A percentile compares a stretch with the other conserved stretches of the same genome.
Evolutionary conservation across 192 early-diverging fungal species (phyloP).

Genomic region (Linnemannia schmuckeri): DNA sequence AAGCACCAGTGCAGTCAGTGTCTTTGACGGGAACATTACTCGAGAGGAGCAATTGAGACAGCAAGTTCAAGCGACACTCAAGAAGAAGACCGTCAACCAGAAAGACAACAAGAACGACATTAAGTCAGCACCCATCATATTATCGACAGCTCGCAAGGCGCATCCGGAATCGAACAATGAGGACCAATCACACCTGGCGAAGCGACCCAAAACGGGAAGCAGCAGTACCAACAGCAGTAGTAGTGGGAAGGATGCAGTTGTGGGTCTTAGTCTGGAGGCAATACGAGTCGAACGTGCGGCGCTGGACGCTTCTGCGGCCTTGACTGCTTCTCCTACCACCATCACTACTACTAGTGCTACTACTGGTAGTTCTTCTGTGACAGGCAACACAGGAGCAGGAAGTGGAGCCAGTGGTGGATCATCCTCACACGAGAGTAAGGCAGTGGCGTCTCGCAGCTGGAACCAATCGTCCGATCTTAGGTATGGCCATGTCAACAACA

Average conservation of each 20-base stretch:
- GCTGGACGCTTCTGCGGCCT: neutral
- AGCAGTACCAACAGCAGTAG: no score
- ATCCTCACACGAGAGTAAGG: neutral
- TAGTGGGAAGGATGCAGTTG: neutral
- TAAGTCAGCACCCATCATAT: conserved; percentile 6
- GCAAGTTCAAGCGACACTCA: neutral
- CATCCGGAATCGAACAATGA: neutral
- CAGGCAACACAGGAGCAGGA: neutral
- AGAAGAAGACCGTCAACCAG: neutral
- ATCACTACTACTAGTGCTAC: no score
- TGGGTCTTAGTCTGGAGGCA: conserved; percentile 19
- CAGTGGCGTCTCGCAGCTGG: neutral
- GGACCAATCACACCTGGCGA: conserved; percentile 13
- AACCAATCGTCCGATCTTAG: neutral
- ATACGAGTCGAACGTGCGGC: conserved; percentile 22
- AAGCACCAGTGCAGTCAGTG: neutral
- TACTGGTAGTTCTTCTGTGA: neutral
- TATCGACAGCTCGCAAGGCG: conserved; percentile 3
- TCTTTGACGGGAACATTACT: neutral
- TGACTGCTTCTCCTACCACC: neutral
- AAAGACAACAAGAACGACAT: neutral
- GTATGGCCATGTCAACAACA: neutral
- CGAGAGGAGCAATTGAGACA: conserved; percentile 19
- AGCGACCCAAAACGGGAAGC: conserved; percentile 16
- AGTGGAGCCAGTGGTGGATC: neutral